Evolutionary conservation across 176 grass and related monocot genomes (phyloP).

Genomic region (Carex pumila): DNA sequence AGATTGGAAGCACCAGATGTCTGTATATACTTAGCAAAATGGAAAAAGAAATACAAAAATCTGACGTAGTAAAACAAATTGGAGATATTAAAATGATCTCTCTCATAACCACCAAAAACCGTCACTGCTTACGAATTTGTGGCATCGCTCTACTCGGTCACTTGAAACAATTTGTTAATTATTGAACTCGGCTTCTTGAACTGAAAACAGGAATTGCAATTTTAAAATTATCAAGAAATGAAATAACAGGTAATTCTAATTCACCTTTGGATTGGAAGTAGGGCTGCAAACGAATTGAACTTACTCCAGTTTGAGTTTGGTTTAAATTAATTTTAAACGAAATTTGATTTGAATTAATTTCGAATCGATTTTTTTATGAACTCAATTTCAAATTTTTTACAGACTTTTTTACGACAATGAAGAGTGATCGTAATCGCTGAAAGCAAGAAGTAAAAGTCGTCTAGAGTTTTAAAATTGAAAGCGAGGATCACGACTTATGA

Average conservation of each 20-base stretch:
- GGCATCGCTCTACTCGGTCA: neutral
- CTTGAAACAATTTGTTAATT: neutral
- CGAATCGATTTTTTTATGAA: too few species aligned
- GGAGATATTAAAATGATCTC: neutral
- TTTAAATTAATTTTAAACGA: too few species aligned
- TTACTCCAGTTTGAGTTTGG: too few species aligned
- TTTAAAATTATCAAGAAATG: neutral
- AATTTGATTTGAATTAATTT: too few species aligned
- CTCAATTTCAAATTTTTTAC: too few species aligned
- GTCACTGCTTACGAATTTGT: neutral
- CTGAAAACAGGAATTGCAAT: neutral
- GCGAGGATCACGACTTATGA: too few species aligned
- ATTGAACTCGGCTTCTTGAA: neutral
- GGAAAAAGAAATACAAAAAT: neutral
- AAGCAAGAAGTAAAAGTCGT: too few species aligned
- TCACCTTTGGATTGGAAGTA: neutral
- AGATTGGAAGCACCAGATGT: neutral
- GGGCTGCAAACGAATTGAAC: too few species aligned
- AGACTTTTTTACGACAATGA: too few species aligned
- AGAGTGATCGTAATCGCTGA: too few species aligned
- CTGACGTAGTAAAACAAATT: neutral
- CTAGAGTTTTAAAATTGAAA: too few species aligned
- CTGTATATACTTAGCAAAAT: neutral
- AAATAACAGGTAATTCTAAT: neutral
- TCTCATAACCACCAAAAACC: slow-evolving; percentile 1